Conservation (phyloP, 2,329 filamentous ascomycete genomes). For the Lachnellula subtilissima region DNA sequence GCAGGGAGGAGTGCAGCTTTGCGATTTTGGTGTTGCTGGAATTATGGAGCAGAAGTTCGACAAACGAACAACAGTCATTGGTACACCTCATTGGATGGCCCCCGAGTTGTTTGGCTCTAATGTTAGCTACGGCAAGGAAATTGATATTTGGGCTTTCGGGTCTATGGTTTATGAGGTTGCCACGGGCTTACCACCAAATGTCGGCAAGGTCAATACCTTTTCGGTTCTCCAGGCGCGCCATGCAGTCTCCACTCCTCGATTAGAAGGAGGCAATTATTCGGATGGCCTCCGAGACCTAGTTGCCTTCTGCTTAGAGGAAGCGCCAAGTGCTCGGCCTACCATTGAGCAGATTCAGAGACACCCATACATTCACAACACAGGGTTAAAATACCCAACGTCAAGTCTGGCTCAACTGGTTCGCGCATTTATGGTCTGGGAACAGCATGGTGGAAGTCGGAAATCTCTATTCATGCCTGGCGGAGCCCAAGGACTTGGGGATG, state of each 20-base stretch:
- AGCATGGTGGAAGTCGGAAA: slow-evolving; percentile 64
- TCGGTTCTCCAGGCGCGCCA: slow-evolving; percentile 51
- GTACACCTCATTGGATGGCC: slow-evolving; percentile 84
- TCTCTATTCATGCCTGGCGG: slow-evolving; percentile 58
- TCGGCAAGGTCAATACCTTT: slow-evolving; percentile 45
- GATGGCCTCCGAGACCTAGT: slow-evolving; percentile 64
- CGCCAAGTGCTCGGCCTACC: slow-evolving; percentile 62
- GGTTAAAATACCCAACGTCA: slow-evolving; percentile 57
- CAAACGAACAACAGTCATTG: slow-evolving; percentile 76
- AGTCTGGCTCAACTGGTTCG: slow-evolving; percentile 62
- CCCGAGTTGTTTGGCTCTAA: slow-evolving; percentile 67
- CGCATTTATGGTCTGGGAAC: slow-evolving; percentile 71
- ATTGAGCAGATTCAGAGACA: slow-evolving; percentile 67
- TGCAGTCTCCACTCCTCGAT: slow-evolving; percentile 58
- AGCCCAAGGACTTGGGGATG: slow-evolving; percentile 42
- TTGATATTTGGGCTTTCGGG: slow-evolving; percentile 83
- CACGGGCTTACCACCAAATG: slow-evolving; percentile 69
- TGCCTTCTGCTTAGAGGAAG: slow-evolving; percentile 66
- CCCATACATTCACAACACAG: slow-evolving; percentile 61
- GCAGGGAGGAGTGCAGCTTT: slow-evolving; percentile 71
- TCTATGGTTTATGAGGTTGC: slow-evolving; percentile 79
- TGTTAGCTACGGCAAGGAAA: slow-evolving; percentile 63
- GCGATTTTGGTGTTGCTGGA: slow-evolving; percentile 79
- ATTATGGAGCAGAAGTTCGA: slow-evolving; percentile 70
- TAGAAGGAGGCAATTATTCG: slow-evolving; percentile 70